Conservation (phyloP, 257 asterid genomes). For the Lithospermum erythrorhizon region DNA sequence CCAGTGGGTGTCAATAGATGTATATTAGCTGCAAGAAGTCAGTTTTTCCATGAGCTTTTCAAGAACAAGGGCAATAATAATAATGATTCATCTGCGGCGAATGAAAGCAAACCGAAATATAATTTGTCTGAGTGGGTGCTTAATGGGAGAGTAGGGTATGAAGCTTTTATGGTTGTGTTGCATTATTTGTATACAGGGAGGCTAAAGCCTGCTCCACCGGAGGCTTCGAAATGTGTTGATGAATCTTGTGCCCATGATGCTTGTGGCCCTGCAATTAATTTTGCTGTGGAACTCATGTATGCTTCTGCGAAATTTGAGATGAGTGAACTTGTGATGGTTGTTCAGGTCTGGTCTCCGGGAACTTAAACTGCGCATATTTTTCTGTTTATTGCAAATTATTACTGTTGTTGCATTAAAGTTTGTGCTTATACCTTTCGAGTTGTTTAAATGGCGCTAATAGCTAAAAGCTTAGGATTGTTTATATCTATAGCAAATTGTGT, state of each 20-base stretch:
- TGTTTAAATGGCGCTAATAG: too few species aligned
- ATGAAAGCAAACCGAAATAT: slow-evolving; percentile 51
- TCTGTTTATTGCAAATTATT: not conserved
- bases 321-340: slow-evolving; percentile 57
- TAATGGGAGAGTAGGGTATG: slow-evolving; percentile 41
- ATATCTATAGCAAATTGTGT: too few species aligned
- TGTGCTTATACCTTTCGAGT: not conserved
- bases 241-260: slow-evolving; percentile 66
- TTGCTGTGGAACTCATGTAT: slow-evolving; percentile 76
- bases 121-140: slow-evolving; percentile 40
- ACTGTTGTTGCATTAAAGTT: not conserved
- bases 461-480: too few species aligned
- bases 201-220: slow-evolving; percentile 45
- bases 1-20: slow-evolving; percentile 63
- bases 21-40: slow-evolving; percentile 66
- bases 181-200: slow-evolving; percentile 64
- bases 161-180: slow-evolving; percentile 40
- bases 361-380: not conserved
- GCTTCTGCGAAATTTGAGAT: slow-evolving; percentile 70
- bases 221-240: slow-evolving; percentile 78
- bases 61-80: slow-evolving; percentile 13
- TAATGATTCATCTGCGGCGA: not conserved
- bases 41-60: slow-evolving; percentile 28
- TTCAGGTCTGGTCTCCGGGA: slow-evolving; percentile 40
- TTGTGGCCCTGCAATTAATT: slow-evolving; percentile 73